Base-by-base conservation (phyloP, 768 basidiomycete genomes). In the Russula abietina region DNA sequence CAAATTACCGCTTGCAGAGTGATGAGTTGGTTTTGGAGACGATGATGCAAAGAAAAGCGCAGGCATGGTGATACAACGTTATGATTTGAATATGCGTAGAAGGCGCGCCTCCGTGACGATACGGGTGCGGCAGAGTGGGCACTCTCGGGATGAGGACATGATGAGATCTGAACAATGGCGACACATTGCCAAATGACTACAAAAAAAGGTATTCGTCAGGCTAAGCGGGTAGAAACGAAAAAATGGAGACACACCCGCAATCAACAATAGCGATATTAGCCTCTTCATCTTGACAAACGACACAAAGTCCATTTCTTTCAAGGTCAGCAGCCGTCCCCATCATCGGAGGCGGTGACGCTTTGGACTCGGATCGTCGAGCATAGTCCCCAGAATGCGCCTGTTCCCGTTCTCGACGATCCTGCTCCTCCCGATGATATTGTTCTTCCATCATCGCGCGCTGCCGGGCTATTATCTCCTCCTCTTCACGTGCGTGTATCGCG, bases 241-340 rank as follows among this genome's bases (percentile, higher is more conserved):
- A 8, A 22, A n/a, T 26, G 28, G 11, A 17, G 1, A 82, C 87
- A 49, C 72, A 91, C 88, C 94, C 94, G 82, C 94, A 97, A 73
- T 97, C 94, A 14, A 96, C 89, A 59, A 93, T 85, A 2, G 93
- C 94, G 61, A 97, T 90, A 67, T 89, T 93, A 0, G 94, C 93
- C 66, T 96, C 93, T 62, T 93, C 90, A 65, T 97, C 94, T 70
- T 95, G 93, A 70, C 94, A 97, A 11, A 97, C 82, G 0, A 96
- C 91, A 71, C 94, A 97, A 5, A 94, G 73, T 2, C 94, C 93
- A 10, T 82, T 81, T 26, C 86, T 81, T 65, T 91, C 89, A 14
- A 81, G 71, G 43, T 77, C 74, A 1, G 78, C 50, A 19, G 64
- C 2, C 4, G 59, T 60, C 19, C 58, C 52, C 56, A 61, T 65